phyloP scores from a whole-genome alignment of 2,329 filamentous ascomycete genomes.

The Lachnellula arida region DNA sequence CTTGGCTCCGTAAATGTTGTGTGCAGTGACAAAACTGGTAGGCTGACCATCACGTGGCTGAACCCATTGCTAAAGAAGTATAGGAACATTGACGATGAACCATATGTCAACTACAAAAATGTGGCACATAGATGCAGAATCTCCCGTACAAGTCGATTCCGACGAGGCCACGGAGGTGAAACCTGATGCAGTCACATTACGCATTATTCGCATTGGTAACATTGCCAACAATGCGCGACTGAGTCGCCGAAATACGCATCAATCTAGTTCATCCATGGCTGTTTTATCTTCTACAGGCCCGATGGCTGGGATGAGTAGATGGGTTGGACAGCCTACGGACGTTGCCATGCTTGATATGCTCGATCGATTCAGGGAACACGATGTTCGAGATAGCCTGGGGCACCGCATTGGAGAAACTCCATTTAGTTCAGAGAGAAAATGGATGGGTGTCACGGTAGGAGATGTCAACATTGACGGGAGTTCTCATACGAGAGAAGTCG shows the following conservation, averaged over 20 bases:
- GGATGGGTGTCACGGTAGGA: constrained; percentile 94
- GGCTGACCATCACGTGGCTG: constrained; percentile 11
- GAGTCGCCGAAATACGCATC: constrained; percentile 65
- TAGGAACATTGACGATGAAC: constrained; percentile 88
- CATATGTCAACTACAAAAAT: constrained; percentile 97
- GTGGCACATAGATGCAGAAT: constrained; percentile 79
- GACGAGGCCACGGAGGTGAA: constrained; percentile 50
- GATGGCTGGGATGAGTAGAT: constrained; percentile 66
- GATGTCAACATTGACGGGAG: constrained; percentile 30
- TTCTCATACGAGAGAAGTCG: constrained; percentile 58
- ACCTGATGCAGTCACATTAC: constrained; percentile 69
- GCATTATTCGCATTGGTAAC: constrained; percentile 86
- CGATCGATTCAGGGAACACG: constrained; percentile 86
- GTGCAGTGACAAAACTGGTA: constrained; percentile 94
- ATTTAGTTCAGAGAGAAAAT: constrained; percentile 96
- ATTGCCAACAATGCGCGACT: constrained; percentile 92
- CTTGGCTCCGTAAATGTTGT: constrained; percentile 99
- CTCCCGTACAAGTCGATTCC: constrained; percentile 43
- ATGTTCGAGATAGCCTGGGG: constrained; percentile 83
- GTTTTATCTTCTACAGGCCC: constrained; percentile 72
- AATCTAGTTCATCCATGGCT: constrained; percentile 67
- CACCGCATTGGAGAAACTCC: constrained; percentile 78
- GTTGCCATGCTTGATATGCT: constrained; percentile 94
- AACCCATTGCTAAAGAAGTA: constrained; percentile 18
- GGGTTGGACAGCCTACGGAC: constrained; percentile 96